These are phyloP conservation scores for Gymnopus androsaceus DNA, from an alignment of 1,284 basidiomycete genomes.

Conservation along the genomic window DNA sequence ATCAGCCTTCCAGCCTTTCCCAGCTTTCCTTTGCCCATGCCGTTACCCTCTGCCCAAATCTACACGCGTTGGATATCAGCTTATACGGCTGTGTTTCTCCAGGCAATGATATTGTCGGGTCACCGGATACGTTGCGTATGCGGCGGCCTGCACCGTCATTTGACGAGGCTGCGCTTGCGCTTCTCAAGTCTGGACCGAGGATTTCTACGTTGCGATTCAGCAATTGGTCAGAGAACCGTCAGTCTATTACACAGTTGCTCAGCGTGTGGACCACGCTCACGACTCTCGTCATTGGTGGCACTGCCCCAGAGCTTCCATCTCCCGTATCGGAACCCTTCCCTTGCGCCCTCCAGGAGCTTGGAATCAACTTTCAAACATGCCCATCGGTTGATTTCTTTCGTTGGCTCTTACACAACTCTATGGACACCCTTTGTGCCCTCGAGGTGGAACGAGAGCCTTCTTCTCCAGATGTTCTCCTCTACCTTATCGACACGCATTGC, in stretches of 20 bases:
- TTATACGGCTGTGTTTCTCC: conserved; percentile 58
- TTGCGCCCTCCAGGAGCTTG: conserved; percentile 4
- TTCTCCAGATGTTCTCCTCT: conserved; percentile 50
- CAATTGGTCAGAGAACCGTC: conserved; percentile 68
- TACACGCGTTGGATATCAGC: conserved; percentile 55
- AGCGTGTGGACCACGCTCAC: conserved; percentile 58
- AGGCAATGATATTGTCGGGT: conserved; percentile 47
- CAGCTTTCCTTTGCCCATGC: conserved; percentile 58
- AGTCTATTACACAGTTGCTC: conserved; percentile 61
- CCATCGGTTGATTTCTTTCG: conserved; percentile 61
- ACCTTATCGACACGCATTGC: conserved; percentile 56
- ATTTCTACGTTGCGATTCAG: conserved; percentile 61
- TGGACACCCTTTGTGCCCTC: conserved; percentile 47
- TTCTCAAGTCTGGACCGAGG: conserved; percentile 54
- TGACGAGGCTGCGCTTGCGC: conserved; percentile 50
- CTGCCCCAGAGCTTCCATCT: conserved; percentile 51
- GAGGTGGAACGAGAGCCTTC: conserved; percentile 62
- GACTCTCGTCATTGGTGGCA: conserved; percentile 60
- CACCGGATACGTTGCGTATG: conserved; percentile 48
- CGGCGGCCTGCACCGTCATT: conserved; percentile 55
- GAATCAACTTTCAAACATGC: conserved; percentile 53
- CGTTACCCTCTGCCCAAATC: conserved; percentile 57
- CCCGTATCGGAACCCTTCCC: conserved; percentile 44
- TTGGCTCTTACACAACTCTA: conserved; percentile 67
- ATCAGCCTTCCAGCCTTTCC: conserved; percentile 60